phyloP scores from a whole-genome alignment of 306 rosid species.

The Aeschynomene evenia region DNA sequence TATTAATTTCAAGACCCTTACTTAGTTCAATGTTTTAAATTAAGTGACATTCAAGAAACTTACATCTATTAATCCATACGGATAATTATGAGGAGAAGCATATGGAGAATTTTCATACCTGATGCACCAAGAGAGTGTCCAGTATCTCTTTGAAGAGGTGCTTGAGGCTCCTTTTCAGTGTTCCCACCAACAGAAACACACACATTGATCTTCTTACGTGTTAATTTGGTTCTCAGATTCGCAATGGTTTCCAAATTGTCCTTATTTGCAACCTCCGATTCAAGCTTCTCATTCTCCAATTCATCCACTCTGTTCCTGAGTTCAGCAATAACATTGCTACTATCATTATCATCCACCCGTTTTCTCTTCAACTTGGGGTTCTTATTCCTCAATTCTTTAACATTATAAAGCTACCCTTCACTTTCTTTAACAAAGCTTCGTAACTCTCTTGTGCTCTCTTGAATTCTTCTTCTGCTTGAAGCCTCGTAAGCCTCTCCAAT shows the following conservation, averaged over 20 bases:
- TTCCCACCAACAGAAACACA: neutral
- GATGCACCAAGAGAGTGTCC: neutral
- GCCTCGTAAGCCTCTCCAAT: neutral
- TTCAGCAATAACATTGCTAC: neutral
- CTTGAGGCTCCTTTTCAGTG: neutral
- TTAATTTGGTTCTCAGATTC: neutral
- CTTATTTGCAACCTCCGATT: too few relatives aligned
- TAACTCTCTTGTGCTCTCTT: too few relatives aligned
- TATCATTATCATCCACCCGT: neutral
- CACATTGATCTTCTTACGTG: neutral
- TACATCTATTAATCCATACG: too few relatives aligned
- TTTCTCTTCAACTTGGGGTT: neutral
- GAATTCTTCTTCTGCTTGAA: too few relatives aligned
- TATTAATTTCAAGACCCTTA: too few relatives aligned
- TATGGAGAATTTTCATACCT: neutral
- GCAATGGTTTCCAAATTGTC: neutral
- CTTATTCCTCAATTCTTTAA: neutral
- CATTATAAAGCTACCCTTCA: neutral
- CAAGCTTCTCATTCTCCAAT: neutral
- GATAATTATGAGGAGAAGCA: neutral
- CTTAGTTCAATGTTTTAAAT: too few relatives aligned
- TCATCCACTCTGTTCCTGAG: neutral
- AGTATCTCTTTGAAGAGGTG: neutral
- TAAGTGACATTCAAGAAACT: neutral
- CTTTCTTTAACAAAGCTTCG: too few relatives aligned